These are phyloP conservation scores for Dioscorea alata DNA, from an alignment of 106 monocot species.

Conservation along the genomic window DNA sequence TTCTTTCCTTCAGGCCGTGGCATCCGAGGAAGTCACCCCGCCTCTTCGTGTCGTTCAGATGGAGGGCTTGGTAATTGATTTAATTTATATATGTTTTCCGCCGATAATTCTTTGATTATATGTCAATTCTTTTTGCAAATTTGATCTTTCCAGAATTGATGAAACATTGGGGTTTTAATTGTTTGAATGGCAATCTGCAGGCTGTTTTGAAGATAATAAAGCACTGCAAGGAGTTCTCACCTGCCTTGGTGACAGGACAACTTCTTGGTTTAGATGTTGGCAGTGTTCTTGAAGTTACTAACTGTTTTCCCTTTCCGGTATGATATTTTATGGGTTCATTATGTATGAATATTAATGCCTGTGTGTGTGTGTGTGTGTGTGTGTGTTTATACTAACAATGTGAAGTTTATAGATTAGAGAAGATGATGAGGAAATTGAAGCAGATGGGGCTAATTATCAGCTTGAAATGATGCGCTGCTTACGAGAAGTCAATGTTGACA, in stretches of 20 bases:
- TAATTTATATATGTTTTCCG: neutral
- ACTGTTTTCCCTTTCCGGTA: conserved; percentile 98
- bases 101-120: neutral
- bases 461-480: conserved; percentile 99
- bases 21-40: conserved; percentile 53
- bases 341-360: neutral
- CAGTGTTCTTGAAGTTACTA: conserved; percentile 92
- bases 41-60: conserved; percentile 92
- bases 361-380: neutral
- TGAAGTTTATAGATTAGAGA: conserved; percentile 57
- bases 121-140: neutral
- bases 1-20: conserved; percentile 87
- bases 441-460: conserved; percentile 98
- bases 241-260: conserved; percentile 89
- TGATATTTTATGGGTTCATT: neutral
- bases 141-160: neutral
- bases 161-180: neutral
- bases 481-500: conserved; percentile 95
- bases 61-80: conserved; percentile 71
- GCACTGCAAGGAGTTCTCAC: conserved; percentile 92
- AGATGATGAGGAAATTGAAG: conserved; percentile 93
- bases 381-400: neutral
- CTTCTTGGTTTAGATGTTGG: conserved; percentile 97
- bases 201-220: conserved; percentile 90
- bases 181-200: conserved; percentile 24